Evolutionary conservation across 2,329 filamentous ascomycete genomes (phyloP), one percentile per base, ranked within the genome.

Genomic region (Massarina eburnea): DNA sequence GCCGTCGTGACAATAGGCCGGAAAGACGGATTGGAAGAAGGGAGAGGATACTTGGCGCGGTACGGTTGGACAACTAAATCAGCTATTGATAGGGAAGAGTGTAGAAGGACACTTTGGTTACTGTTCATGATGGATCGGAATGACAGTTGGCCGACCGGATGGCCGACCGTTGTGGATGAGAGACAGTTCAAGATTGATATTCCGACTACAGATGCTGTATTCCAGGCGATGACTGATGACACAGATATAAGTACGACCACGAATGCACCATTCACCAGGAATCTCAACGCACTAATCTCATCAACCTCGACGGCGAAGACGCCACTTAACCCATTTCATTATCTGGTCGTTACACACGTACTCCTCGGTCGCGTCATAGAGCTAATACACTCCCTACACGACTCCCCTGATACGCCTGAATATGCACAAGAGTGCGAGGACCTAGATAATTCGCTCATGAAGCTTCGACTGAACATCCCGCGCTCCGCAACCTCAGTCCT

Each of bases 181-280:
- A 46, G 46, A 8, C 61, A 67, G 14, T 65, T 67, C 47, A 64
- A 58, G 41, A 48, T 68, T n/a, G 54, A 68, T 19, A 48, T 67
- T 7, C 64, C 64, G 3, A 30, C 62, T 5, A 46, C 54, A 3
- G 55, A 68, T 3, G 30, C 45, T 3, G 15, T 46, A 1, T 66
- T 67, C 22, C 61, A 67, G 35, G 26, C 34, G 8, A 48, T 61
- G 47, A 52, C 37, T 10, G 20, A 39, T 3, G 54, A 52, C 2
- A 35, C 36, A 4, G 19, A 41, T 7, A n/a, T 7, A 15, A 38
- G 8, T 17, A 3, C 34, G 10, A 15, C 37, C 19, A 20, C 39
- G 15, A 55, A 58, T 18, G 32, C 44, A 4, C 42, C 58, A 2
- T 67, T 68, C 38, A 56, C 54, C 7, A 46, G 51, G 5, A 60